Conservation (phyloP, 345 rosid species). For the Gossypium stocksii region DNA sequence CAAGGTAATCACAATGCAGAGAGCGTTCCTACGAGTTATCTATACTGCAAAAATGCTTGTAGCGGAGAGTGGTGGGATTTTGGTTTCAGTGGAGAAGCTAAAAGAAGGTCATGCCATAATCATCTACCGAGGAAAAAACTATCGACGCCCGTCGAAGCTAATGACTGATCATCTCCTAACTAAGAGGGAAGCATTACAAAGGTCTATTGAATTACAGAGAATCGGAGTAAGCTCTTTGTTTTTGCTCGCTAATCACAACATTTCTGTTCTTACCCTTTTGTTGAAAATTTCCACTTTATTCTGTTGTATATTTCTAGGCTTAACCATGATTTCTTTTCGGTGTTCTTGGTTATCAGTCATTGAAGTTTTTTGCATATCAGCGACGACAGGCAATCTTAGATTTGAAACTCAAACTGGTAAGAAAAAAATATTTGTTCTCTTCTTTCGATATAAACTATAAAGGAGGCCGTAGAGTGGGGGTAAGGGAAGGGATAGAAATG, state of each 20-base stretch:
- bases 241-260: neutral
- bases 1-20: slow-evolving; percentile 78
- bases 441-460: neutral
- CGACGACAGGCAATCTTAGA: slow-evolving; percentile 43
- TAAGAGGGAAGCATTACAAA: slow-evolving; percentile 58
- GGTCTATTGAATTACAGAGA: slow-evolving; percentile 74
- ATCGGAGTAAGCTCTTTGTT: slow-evolving; percentile 54
- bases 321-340: slow-evolving; percentile 1
- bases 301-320: neutral
- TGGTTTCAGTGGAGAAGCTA: slow-evolving; percentile 66
- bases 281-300: neutral
- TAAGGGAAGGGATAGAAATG: neutral
- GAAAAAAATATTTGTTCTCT: neutral
- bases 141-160: slow-evolving; percentile 55
- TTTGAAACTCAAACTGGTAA: slow-evolving; percentile 51
- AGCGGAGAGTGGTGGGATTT: slow-evolving; percentile 73
- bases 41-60: slow-evolving; percentile 61
- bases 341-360: slow-evolving; percentile 38
- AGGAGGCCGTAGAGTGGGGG: neutral
- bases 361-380: slow-evolving; percentile 64
- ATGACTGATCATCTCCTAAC: slow-evolving; percentile 54
- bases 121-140: slow-evolving; percentile 81
- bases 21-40: slow-evolving; percentile 44
- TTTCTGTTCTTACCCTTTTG: neutral
- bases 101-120: slow-evolving; percentile 72